Conservation (phyloP, 108 stramenopile genomes). For the Epithemia pelagica region DNA sequence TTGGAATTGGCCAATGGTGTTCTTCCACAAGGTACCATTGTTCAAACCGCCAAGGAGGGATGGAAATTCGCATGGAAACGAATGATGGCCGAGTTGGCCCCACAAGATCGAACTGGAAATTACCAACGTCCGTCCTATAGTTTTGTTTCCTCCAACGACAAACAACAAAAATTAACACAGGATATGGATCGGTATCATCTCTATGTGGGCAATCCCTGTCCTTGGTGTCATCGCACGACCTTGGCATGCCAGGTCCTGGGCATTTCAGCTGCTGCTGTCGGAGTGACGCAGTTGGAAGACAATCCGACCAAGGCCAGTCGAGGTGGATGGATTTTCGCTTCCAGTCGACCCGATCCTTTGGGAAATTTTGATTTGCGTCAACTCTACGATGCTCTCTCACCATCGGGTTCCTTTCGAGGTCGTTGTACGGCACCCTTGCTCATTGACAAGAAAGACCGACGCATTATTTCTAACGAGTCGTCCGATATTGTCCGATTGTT, state of each 20-base stretch:
- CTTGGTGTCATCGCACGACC: conserved; percentile 71
- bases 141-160: conserved; percentile 11
- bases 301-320: conserved; percentile 76
- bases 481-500: conserved; percentile 84
- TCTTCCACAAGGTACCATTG: conserved; percentile 45
- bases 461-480: conserved; percentile 83
- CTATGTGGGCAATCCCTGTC: conserved; percentile 91
- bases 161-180: not conserved
- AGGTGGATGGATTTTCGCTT: conserved; percentile 78
- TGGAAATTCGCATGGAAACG: conserved; percentile 53
- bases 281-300: conserved; percentile 60
- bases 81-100: conserved; percentile 55
- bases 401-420: conserved; percentile 38
- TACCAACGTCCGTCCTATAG: conserved; percentile 44
- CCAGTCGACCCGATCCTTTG: conserved; percentile 10
- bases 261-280: conserved; percentile 35
- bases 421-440: conserved; percentile 87
- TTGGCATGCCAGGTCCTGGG: conserved; percentile 45
- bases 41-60: conserved; percentile 38
- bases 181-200: conserved; percentile 72
- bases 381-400: conserved; percentile 41
- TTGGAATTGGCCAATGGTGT: conserved; percentile 45
- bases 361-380: conserved; percentile 31
- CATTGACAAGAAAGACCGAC: conserved; percentile 61
- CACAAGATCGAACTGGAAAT: conserved; percentile 37